Percentiles rank a stretch among this genome's conserved stretches.
Conservation (phyloP, 169 alveolate species). For the Neospora caninum region DNA sequence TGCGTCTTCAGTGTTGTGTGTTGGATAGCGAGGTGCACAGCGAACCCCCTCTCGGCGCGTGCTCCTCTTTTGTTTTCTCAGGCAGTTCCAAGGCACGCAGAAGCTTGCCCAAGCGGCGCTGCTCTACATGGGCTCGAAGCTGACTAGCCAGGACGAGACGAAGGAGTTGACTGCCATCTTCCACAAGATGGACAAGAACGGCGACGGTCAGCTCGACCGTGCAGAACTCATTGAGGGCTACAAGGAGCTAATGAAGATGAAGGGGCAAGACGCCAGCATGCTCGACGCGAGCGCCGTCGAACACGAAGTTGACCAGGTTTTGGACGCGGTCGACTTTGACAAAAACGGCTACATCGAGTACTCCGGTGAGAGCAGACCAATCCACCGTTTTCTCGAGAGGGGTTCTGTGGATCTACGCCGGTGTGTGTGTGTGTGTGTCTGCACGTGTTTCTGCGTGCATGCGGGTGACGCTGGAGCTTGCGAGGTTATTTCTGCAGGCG, state of each 20-base stretch:
- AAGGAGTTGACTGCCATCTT: constrained; percentile 89
- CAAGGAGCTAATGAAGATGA: constrained; percentile 81
- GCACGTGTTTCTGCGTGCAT: too few species aligned
- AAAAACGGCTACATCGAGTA: constrained; percentile 89
- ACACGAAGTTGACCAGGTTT: constrained; percentile 86
- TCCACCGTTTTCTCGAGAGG: neutral
- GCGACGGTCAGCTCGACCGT: constrained; percentile 77
- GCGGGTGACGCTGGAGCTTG: too few species aligned
- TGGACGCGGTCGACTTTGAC: constrained; percentile 88
- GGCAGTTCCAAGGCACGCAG: constrained; percentile 86
- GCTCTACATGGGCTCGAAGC: constrained; percentile 90
- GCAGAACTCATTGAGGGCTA: constrained; percentile 88
- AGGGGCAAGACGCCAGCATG: constrained; percentile 82
- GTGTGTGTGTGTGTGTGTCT: too few species aligned
- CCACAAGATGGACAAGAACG: constrained; percentile 90
- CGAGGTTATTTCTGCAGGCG: too few species aligned
- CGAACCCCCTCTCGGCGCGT: too few species aligned
- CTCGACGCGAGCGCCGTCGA: constrained; percentile 82
- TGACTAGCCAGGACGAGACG: constrained; percentile 90
- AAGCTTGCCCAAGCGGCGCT: constrained; percentile 92
- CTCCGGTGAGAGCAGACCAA: constrained; percentile 70
- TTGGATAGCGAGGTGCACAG: too few species aligned
- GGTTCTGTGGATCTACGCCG: too few species aligned
- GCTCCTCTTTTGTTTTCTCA: too few species aligned
- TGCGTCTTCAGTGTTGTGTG: too few species aligned